phyloP scores from a whole-genome alignment of 192 early-diverging fungal species.

The Mortierella claussenii region DNA sequence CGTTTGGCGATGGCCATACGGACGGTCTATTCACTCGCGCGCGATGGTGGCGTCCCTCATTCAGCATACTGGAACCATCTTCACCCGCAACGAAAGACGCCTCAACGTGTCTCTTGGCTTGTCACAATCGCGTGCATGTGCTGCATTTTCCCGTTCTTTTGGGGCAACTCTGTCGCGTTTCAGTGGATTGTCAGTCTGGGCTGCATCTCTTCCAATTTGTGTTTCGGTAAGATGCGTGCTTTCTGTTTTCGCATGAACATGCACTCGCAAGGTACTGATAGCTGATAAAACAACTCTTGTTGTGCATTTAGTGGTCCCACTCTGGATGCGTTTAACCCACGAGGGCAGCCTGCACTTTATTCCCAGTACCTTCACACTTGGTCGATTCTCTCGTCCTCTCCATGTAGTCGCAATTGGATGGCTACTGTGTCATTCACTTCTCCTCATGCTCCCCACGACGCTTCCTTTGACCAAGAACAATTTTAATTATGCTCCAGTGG shows the following conservation, averaged over 20 bases:
- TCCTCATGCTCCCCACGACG: slow-evolving; percentile 22
- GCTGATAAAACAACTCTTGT: too few species aligned
- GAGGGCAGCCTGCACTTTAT: slow-evolving; percentile 31
- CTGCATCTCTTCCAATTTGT: slow-evolving; percentile 38
- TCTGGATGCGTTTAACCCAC: slow-evolving; percentile 37
- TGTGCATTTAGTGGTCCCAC: slow-evolving; percentile 40
- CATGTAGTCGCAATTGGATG: slow-evolving; percentile 27
- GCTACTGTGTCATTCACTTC: slow-evolving; percentile 14
- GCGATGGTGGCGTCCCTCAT: slow-evolving; percentile 38
- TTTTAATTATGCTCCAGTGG: slow-evolving; percentile 40
- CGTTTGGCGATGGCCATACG: slow-evolving; percentile 27
- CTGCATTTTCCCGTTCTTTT: slow-evolving; percentile 47
- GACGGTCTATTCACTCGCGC: slow-evolving; percentile 25
- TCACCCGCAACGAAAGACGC: slow-evolving; percentile 23
- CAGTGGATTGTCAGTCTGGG: slow-evolving; percentile 43
- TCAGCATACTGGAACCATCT: slow-evolving; percentile 46
- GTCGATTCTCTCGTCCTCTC: slow-evolving; percentile 13
- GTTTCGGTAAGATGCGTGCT: slow-evolving; percentile 22
- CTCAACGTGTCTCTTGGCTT: slow-evolving; percentile 38
- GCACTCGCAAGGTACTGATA: neutral
- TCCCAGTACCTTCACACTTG: slow-evolving; percentile 25
- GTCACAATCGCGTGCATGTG: slow-evolving; percentile 27
- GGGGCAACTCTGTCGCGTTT: slow-evolving; percentile 44
- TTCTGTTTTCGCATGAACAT: neutral
- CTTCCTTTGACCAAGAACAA: slow-evolving; percentile 28